phyloP scores from a whole-genome alignment of 1,139 yeast species.

The Geotrichum macrosporum region DNA sequence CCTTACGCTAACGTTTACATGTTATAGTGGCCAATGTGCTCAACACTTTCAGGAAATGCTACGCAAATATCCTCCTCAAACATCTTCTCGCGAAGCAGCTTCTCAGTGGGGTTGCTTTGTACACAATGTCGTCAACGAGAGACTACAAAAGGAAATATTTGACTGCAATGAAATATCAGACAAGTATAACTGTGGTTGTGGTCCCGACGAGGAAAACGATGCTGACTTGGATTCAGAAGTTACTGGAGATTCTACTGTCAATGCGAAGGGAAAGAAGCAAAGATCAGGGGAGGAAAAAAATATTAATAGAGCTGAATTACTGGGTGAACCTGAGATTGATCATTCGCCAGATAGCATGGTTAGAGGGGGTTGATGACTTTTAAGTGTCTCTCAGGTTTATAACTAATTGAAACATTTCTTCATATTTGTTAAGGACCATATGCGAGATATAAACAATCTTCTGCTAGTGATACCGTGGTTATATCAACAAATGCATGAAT shows the following conservation, averaged over 20 bases:
- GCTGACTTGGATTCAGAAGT: too few relatives aligned
- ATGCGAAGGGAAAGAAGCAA: not conserved
- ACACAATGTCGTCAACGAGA: conserved; percentile 81
- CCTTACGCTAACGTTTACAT: too few relatives aligned
- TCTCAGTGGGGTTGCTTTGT: conserved; percentile 95
- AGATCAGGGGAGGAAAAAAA: not conserved
- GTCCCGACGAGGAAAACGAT: conserved; percentile 56
- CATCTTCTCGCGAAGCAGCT: conserved; percentile 69
- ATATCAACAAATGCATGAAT: too few relatives aligned
- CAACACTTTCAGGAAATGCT: conserved; percentile 75
- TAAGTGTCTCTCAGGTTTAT: not conserved
- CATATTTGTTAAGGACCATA: too few relatives aligned
- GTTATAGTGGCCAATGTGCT: conserved; percentile 75
- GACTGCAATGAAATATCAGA: conserved; percentile 82
- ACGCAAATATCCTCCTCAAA: conserved; percentile 76
- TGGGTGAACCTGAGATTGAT: conserved; percentile 15
- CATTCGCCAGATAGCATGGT: conserved; percentile 17
- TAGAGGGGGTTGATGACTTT: conserved; percentile 17
- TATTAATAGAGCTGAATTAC: conserved; percentile 1
- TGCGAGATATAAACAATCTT: too few relatives aligned
- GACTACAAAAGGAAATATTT: conserved; percentile 63
- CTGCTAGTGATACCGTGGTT: too few relatives aligned
- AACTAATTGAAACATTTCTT: not conserved
- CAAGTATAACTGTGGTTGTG: conserved; percentile 96
- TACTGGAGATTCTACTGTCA: conserved; percentile 3